These are phyloP conservation scores for Gracilaria domingensis DNA, from an alignment of 23 red algal species.

Conservation along the genomic window DNA sequence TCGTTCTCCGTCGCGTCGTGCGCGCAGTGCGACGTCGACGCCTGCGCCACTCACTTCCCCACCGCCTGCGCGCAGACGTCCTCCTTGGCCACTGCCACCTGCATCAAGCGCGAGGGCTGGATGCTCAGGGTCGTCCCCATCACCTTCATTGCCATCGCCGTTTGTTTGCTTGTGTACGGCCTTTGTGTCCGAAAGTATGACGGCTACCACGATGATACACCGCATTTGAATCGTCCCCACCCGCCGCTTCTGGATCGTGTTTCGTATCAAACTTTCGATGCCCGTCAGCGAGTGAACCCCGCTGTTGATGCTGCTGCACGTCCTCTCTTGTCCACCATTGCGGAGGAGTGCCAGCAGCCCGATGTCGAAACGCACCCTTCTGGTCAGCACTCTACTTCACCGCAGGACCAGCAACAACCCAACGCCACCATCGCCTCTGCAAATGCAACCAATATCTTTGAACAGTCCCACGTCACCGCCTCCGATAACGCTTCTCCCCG, in stretches of 20 bases:
- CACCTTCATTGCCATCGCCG: constrained; percentile 35
- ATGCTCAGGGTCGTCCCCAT: constrained; percentile 48
- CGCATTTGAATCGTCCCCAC: background rate
- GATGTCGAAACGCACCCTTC: too few relatives aligned
- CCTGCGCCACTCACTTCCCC: constrained; percentile 38
- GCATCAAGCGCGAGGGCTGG: constrained; percentile 46
- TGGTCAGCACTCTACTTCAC: too few relatives aligned
- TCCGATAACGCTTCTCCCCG: too few relatives aligned
- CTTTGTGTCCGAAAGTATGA: constrained; percentile 55
- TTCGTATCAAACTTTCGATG: constrained; percentile 9
- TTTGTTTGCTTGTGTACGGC: constrained; percentile 40
- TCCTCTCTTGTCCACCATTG: background rate
- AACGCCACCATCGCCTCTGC: too few relatives aligned
- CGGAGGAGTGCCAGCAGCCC: too few relatives aligned
- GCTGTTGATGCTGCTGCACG: background rate
- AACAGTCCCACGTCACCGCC: too few relatives aligned
- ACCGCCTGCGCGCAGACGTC: constrained; percentile 47
- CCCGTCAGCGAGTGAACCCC: background rate
- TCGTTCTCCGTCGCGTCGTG: constrained; percentile 53
- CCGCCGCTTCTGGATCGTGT: too few relatives aligned
- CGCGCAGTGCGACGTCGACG: constrained; percentile 28
- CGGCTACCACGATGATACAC: constrained; percentile 43
- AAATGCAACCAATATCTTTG: too few relatives aligned
- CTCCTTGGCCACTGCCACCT: constrained; percentile 31
- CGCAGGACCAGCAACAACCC: too few relatives aligned